Conservation (phyloP, 805 yeast species). For the Saccharomyces kudriavzevii region DNA sequence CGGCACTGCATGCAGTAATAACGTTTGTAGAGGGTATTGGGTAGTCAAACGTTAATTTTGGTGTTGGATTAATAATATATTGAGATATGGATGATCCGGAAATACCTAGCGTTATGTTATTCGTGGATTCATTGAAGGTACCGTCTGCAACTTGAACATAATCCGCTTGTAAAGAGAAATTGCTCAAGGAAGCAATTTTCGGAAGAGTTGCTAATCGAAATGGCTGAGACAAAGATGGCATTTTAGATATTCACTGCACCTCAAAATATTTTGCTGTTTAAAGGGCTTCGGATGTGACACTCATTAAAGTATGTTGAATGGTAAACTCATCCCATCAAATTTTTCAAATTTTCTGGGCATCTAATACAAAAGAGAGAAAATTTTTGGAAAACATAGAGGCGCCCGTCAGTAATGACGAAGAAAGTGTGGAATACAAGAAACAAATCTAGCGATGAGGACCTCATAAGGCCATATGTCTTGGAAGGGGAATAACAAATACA, state of each 20-base stretch:
- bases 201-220: slow-evolving; percentile 30
- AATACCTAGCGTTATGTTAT: slow-evolving; percentile 28
- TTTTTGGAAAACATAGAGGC: neutral
- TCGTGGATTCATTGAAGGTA: slow-evolving; percentile 16
- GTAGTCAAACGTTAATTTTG: slow-evolving; percentile 26
- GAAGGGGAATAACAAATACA: neutral
- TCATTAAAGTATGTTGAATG: neutral
- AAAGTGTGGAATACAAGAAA: neutral
- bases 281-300: neutral
- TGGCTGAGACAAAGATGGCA: slow-evolving; percentile 31
- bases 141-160: slow-evolving; percentile 21
- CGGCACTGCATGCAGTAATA: slow-evolving; percentile 28
- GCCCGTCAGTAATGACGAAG: neutral
- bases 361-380: neutral
- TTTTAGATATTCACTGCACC: slow-evolving; percentile 1
- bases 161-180: slow-evolving; percentile 18
- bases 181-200: slow-evolving; percentile 23
- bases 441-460: neutral
- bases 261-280: neutral
- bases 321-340: neutral
- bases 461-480: neutral
- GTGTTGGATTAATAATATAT: slow-evolving; percentile 31
- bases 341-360: neutral
- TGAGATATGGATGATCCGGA: slow-evolving; percentile 31
- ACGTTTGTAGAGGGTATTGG: slow-evolving; percentile 30